Base-by-base conservation (phyloP, 169 alveolate genomes). In the Eimeria sp. region DNA sequence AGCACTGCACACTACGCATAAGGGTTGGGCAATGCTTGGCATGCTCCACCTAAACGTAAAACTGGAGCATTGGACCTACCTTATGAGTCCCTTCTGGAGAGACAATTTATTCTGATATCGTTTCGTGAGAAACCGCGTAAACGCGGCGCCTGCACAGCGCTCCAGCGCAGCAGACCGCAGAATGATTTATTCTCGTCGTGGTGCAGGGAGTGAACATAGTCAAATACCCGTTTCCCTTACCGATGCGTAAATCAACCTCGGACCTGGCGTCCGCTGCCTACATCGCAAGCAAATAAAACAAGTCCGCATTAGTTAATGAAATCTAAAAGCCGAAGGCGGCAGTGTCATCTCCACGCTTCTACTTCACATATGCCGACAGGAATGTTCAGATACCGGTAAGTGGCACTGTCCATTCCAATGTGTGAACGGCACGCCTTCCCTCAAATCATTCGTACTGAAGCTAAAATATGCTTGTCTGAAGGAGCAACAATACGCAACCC, bases 161-260 rank as follows among this genome's bases (percentile, higher is more conserved):
- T 37, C 76, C 30, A 16, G 18, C 54, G 27, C 68, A 20, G 23
- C 60, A 33, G 16, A 11, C 14, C 64, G 9, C 60, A 18, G 11
- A 14, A 20, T 82, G 30, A 27, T 23, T 58, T 6, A 23, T 14
- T 23, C 87, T 11, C 27, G 64, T 6, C 40, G 43, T 27, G 46
- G 64, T 52, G 25, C 6, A 49, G 46, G 40, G 37, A n/a, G 23
- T n/a, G 85, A 56, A 56, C 37, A n/a, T 3, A 40, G 11, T 11
- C 27, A 49, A 1, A 18, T 40, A 46, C 52, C 56, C 20, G 58
- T 13, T 46, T 13, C 16, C 25, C 95, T 77, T 52, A 96, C 99
- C 99, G 13, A 99, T 98, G 95, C 99, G 98, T 72, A 99, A 97
- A 95, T 99, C 99, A 6, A 99, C 97, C 95, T 99, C 99, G 87